Conservation (phyloP, 2,329 filamentous ascomycete genomes). For the Neocatenulostroma microsporum region DNA sequence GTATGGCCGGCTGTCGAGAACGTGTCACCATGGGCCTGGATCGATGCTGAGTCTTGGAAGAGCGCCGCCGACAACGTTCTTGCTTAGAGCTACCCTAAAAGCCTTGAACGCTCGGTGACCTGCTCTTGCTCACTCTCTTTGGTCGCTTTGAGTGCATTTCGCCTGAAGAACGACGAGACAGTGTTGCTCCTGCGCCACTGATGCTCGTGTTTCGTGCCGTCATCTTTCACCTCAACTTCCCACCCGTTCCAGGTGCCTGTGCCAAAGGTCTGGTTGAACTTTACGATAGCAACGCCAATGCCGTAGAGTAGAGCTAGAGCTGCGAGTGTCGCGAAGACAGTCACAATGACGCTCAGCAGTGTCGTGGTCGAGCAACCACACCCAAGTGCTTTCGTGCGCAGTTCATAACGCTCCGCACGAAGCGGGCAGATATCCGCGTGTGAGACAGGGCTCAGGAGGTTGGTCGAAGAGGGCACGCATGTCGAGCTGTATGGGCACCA, state of each 20-base stretch:
- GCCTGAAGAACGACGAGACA: constrained; percentile 9
- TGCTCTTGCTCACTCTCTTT: constrained; percentile 32
- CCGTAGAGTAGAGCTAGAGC: constrained; percentile 31
- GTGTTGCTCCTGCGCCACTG: constrained; percentile 16
- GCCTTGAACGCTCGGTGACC: constrained; percentile 24
- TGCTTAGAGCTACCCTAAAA: constrained; percentile 17
- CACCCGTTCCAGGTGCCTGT: constrained; percentile 19
- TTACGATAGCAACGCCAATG: constrained; percentile 12
- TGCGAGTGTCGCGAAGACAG: constrained; percentile 36
- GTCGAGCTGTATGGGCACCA: constrained; percentile 39
- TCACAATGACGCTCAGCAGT: constrained; percentile 36
- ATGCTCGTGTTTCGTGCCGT: constrained; percentile 16
- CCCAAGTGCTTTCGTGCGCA: constrained; percentile 37
- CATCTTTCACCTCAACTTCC: constrained; percentile 25
- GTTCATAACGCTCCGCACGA: constrained; percentile 39
- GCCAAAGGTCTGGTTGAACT: constrained; percentile 21
- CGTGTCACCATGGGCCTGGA: not conserved
- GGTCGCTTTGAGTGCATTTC: constrained; percentile 6
- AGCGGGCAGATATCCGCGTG: constrained; percentile 27
- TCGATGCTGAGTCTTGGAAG: too few relatives aligned
- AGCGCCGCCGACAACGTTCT: not conserved
- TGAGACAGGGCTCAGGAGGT: constrained; percentile 34
- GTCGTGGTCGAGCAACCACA: constrained; percentile 42
- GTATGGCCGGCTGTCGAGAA: constrained; percentile 13
- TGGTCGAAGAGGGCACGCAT: constrained; percentile 37